Evolutionary conservation across 495 filamentous ascomycete species (phyloP), one percentile per base, ranked within the genome.

Genomic region (Aspergillus wentii): DNA sequence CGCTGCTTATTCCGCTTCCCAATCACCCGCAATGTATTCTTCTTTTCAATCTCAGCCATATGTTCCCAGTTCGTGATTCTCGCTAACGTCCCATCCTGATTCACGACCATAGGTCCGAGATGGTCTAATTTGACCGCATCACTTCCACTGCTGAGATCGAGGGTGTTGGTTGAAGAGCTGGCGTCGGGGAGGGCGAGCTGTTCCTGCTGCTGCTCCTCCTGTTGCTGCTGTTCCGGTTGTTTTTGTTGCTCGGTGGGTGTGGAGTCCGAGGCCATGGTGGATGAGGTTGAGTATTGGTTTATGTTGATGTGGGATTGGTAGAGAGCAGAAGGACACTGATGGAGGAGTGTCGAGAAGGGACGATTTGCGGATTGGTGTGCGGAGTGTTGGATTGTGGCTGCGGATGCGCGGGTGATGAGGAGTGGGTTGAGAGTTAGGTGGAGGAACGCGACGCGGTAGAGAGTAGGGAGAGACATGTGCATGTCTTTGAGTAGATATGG

Each of bases 21-120:
- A 44, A 86, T 44, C 14, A 85, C 57, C 23, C 80, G 65, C 49
- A 85, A 37, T 30, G 80, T 81, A 54, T 75, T 82, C 45, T 71
- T 51, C 43, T 66, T 62, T 62, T 85, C 80, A 17, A 75, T 69
- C 13, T 74, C 79, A 9, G 70, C 62, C 82, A 86, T 83, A 47
- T 78, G 61, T 19, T 56, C 63, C 82, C 82, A 86, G 59, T 86
- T 86, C 39, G 69, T 49, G 42, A 86, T 80, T 14, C 79, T 74
- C 46, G 76, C 74, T 22, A 83, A 52, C 14, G 76, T 75, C 10
- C 82, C 82, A 57, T 86, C 79, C 25, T 64, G 52, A 47, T 80
- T 80, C n/a, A 86, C 76, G 1, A 86, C 78, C 57, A 84, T 70
- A 3, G 82, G 82, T 0, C 82, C 82, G 0, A 86, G 54, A 37